Percentiles rank a stretch among this genome's conserved stretches.
phyloP scores from a whole-genome alignment of 768 basidiomycete species.

The Lepiota brunneoincarnata region DNA sequence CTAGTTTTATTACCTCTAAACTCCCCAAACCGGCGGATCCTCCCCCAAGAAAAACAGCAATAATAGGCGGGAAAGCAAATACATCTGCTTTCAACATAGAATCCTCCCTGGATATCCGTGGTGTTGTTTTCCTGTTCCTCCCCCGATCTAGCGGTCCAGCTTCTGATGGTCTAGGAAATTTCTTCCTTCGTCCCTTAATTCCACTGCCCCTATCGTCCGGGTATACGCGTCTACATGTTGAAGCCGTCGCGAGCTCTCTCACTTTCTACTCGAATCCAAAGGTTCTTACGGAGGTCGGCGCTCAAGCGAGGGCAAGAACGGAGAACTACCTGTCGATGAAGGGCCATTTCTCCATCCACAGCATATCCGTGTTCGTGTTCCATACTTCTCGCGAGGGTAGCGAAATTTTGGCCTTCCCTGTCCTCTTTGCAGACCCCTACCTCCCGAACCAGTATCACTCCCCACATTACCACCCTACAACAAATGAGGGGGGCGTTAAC shows the following conservation, averaged over 20 bases:
- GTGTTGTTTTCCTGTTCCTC: conserved; percentile 48
- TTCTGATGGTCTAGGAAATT: conserved; percentile 26
- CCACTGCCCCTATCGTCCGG: conserved; percentile 48
- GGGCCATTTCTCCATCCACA: conserved; percentile 28
- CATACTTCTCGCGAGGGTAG: conserved; percentile 17
- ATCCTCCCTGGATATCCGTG: conserved; percentile 21
- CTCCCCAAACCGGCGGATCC: not conserved
- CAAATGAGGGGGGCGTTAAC: conserved; percentile 17
- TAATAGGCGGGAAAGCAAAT: not conserved
- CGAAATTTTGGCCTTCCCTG: conserved; percentile 47
- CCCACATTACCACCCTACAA: conserved; percentile 38
- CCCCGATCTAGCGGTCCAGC: conserved; percentile 29
- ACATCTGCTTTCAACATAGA: conserved; percentile 3
- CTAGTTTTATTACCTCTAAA: conserved; percentile 25
- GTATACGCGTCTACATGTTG: conserved; percentile 55
- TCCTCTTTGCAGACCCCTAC: conserved; percentile 73
- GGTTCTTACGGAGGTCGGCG: too few species aligned
- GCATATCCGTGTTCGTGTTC: conserved; percentile 60
- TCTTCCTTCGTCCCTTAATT: conserved; percentile 58
- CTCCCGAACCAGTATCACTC: conserved; percentile 56
- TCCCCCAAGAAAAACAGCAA: not conserved
- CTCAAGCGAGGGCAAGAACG: not conserved
- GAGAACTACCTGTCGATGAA: not conserved
- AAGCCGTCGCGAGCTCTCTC: conserved; percentile 31
- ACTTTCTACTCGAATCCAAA: conserved; percentile 19